Conservation (phyloP, 257 asterid genomes). For the Solanum pennellii region DNA sequence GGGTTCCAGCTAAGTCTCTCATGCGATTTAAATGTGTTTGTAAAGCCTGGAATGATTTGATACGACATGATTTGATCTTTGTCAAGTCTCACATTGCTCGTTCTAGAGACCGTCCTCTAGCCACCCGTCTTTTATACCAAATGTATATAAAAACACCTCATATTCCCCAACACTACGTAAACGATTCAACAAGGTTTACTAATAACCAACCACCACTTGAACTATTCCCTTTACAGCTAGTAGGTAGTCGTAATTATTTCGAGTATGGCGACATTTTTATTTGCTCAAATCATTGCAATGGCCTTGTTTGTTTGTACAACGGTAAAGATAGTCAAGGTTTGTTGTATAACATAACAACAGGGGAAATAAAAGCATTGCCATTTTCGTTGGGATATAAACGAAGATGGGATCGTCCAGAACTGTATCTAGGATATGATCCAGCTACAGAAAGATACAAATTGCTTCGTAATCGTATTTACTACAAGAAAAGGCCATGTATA, state of each 20-base stretch:
- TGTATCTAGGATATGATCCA: too few species aligned
- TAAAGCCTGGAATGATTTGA: neutral
- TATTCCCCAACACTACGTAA: neutral
- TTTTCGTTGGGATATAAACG: neutral
- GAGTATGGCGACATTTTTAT: neutral
- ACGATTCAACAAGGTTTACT: too few species aligned
- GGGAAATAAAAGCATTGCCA: neutral
- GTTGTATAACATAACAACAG: neutral
- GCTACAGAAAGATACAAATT: too few species aligned
- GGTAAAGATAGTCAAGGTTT: neutral
- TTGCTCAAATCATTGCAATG: neutral
- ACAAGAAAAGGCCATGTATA: too few species aligned
- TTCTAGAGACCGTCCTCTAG: neutral
- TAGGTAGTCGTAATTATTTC: neutral
- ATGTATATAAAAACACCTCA: neutral
- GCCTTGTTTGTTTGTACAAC: neutral
- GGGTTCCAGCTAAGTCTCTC: neutral
- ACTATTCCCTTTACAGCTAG: neutral
- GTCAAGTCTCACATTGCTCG: neutral
- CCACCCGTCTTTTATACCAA: neutral
- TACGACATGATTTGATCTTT: neutral
- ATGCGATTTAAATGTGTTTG: neutral
- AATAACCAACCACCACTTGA: neutral
- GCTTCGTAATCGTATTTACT: too few species aligned
- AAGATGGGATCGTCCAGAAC: too few species aligned